Base-by-base conservation (phyloP, 1,284 basidiomycete species). In the Golubevia pallescens region DNA sequence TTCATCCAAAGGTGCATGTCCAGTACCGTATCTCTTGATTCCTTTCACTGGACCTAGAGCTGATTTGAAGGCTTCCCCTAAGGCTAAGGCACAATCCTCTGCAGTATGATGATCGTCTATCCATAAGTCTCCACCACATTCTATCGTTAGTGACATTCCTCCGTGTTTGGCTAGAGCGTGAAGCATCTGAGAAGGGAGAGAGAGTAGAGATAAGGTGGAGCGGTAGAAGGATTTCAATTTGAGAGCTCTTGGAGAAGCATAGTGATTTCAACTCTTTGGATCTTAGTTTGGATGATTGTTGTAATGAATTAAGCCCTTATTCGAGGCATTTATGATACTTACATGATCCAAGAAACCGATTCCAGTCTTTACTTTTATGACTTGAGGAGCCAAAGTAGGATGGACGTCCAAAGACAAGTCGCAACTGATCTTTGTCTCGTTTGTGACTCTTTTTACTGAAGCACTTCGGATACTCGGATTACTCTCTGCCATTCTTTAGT, bases 21-120 rank as follows among this genome's bases (percentile, higher is more conserved):
- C 97, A 28, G 93, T 97, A 14, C 97, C 97, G 86, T 97, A 99
- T 66, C 97, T 90, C 81, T 91, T 91, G 83, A 99, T 99, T 10
- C 97, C 97, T 70, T 92, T 92, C 52, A 97, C 91, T 3, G 97
- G 94, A 34, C 97, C 96, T 42, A 99, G 88, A 16, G 97, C 97
- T 85, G 93, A 88, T 86, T 97, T 98, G 88, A 99, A 99, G 16
- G 94, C 96, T 23, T 92, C 91, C 13, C 95, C 95, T 8, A 98
- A 89, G 2, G 94, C 95, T 67, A 97, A 91, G 10, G 95, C 94
- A 84, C 91, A 93, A 91, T 90, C 89, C 93, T 94, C 95, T 89
- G 96, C 94, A 57, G 96, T 94, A 88, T 99, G 97, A 86, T 99
- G 97, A 87, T 99, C 97, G 87, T 99, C 97, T 70, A 99, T 97